Conservation (phyloP, 2,329 filamentous ascomycete species). For the Colletotrichum plurivorum region DNA sequence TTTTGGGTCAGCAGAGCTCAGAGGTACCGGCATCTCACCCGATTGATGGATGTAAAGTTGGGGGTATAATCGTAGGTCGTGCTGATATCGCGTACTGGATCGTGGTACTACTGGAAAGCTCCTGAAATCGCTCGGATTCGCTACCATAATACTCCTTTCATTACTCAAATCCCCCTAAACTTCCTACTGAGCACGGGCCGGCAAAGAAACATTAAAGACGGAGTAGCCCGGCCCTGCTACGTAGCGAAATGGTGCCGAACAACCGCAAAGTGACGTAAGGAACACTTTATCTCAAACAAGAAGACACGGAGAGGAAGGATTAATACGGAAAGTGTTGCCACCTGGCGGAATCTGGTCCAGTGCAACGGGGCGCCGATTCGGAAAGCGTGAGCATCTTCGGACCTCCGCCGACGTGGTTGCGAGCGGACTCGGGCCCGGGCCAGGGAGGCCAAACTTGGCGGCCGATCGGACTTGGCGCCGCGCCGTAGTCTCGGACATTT, state of each 20-base stretch:
- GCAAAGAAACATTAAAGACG: not conserved
- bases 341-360: too few species aligned
- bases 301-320: not conserved
- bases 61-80: too few species aligned
- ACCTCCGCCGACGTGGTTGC: not conserved
- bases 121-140: too few species aligned
- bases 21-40: conserved; percentile 6
- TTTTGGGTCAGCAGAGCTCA: conserved; percentile 6
- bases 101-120: too few species aligned
- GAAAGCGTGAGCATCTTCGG: not conserved
- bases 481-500: conserved; percentile 5
- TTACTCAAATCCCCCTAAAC: too few species aligned
- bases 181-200: not conserved
- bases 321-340: not conserved
- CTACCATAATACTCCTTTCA: too few species aligned
- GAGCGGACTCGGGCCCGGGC: not conserved
- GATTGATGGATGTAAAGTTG: not conserved
- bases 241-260: not conserved
- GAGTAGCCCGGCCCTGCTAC: conserved; percentile 1
- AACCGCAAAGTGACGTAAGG: conserved; percentile 13
- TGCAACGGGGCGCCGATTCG: too few species aligned
- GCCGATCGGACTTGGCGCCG: conserved; percentile 9
- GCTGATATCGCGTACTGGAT: too few species aligned
- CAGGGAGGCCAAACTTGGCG: not conserved
- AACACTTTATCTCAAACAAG: conserved; percentile 17